Base-by-base conservation (phyloP, 192 early-diverging fungal species). In the Coemansia sp. region DNA sequence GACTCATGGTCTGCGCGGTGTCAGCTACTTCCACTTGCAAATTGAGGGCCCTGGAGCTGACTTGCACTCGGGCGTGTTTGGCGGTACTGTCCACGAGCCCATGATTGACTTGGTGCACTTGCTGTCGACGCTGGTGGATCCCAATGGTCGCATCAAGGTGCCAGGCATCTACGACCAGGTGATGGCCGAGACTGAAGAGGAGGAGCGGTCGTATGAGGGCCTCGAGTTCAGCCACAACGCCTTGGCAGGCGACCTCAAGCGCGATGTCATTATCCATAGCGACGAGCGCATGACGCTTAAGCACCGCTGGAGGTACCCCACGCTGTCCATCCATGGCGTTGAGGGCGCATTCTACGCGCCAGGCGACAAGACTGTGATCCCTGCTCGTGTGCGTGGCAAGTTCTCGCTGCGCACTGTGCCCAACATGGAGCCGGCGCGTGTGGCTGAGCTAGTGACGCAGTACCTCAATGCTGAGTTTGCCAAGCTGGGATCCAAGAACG, bases 321-420 rank as follows among this genome's bases (percentile, higher is more conserved):
- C 97, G 38, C 89, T 98, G 46, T 95, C 94, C 15, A 86, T 99
- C 40, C 97, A 99, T 84, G 97, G 97, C 64, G 90, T 99, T 68
- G 97, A 99, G 85, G 97, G 97, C 61, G 97, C 95, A 10, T 98
- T 96, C 84, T 95, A 93, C 74, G 86, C 89, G 32, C 76, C 95
- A 7, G 97, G 97, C 58, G 91, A 88, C 80, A 99, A 99, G 88
- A 99, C 97, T 11, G 97, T 99, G 8, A 94, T 99, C 68, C 97
- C 97, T 20, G 92, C 95, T 40, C 89, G 91, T 65, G 96, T 98
- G 58, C 89, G 89, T 67, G 97, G 97, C 71, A 99, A 99, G 88
- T 99, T 99, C 88, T 97, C 95, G 39, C 94, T 99, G 83, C 93
- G 97, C 76, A 91, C 89, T 4, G 97, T 98, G 42, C 92, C 96